These are phyloP conservation scores for Calendula officinalis DNA, from an alignment of 129 eudicot genomes.

Conservation along the genomic window DNA sequence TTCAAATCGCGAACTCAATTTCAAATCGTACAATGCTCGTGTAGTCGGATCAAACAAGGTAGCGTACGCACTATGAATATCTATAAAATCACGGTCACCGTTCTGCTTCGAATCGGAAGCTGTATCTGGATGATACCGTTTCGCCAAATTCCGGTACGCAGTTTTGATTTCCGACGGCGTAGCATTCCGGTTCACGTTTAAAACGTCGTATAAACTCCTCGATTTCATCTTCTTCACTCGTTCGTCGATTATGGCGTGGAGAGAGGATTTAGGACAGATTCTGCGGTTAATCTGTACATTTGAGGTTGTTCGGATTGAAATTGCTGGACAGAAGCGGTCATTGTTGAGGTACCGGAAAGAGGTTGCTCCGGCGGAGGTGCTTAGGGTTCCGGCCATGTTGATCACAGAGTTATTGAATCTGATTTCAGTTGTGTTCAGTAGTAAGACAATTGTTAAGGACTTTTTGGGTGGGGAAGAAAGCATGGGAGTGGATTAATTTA, in stretches of 20 bases:
- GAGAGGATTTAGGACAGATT: constrained; percentile 19
- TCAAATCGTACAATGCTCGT: constrained; percentile 56
- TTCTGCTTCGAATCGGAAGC: constrained; percentile 36
- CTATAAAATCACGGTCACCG: constrained; percentile 60
- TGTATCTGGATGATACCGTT: constrained; percentile 83
- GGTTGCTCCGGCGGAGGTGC: constrained; percentile 10
- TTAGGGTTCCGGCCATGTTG: constrained; percentile 37
- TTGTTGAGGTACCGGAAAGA: constrained; percentile 15
- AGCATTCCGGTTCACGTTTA: constrained; percentile 51
- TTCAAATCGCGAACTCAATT: constrained; percentile 26
- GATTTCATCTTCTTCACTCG: neutral
- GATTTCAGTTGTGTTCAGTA: too few relatives aligned
- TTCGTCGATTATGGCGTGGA: constrained; percentile 47
- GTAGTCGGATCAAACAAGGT: constrained; percentile 75
- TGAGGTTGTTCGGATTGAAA: neutral
- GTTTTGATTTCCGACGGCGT: constrained; percentile 61
- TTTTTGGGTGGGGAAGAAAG: too few relatives aligned
- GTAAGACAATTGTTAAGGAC: too few relatives aligned
- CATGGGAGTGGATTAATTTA: too few relatives aligned
- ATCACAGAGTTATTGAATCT: neutral
- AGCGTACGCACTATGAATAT: constrained; percentile 59
- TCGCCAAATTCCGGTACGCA: constrained; percentile 82
- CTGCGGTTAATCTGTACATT: neutral
- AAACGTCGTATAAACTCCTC: constrained; percentile 59
- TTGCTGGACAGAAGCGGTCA: neutral